Evolutionary conservation across 1,284 basidiomycete genomes (phyloP).

Genomic region (Lignosus rhinocerotis): DNA sequence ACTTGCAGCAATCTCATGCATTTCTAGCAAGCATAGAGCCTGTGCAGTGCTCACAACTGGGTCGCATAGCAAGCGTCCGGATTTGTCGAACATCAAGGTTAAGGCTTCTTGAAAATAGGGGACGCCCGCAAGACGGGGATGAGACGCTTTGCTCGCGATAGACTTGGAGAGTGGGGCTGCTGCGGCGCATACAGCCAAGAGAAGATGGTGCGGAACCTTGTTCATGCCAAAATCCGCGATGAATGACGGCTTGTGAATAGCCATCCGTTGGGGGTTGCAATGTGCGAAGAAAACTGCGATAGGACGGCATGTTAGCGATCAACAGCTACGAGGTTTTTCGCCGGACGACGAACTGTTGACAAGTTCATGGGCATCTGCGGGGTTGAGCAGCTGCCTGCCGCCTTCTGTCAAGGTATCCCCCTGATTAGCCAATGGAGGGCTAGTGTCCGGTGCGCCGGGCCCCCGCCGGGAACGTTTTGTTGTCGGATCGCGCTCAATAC

Average conservation of each 20-base stretch:
- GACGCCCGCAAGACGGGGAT: slow-evolving; percentile 67
- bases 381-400: slow-evolving; percentile 44
- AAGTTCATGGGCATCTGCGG: slow-evolving; percentile 66
- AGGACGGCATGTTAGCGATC: not conserved
- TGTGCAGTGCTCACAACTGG: slow-evolving; percentile 64
- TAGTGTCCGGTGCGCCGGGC: slow-evolving; percentile 20
- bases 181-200: slow-evolving; percentile 72
- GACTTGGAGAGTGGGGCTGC: slow-evolving; percentile 73
- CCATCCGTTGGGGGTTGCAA: slow-evolving; percentile 70
- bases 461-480: slow-evolving; percentile 25
- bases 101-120: slow-evolving; percentile 68
- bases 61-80: slow-evolving; percentile 57
- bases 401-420: slow-evolving; percentile 34
- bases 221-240: slow-evolving; percentile 61
- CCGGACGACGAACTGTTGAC: slow-evolving; percentile 58
- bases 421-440: slow-evolving; percentile 30
- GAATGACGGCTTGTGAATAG: slow-evolving; percentile 78
- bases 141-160: slow-evolving; percentile 55
- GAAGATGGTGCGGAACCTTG: slow-evolving; percentile 64
- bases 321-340: not conserved
- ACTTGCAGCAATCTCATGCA: slow-evolving; percentile 58
- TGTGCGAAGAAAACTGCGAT: slow-evolving; percentile 75
- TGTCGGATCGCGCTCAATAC: slow-evolving; percentile 24
- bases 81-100: slow-evolving; percentile 68
- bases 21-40: slow-evolving; percentile 68